These are phyloP conservation scores for Daldinia vernicosa DNA, from an alignment of 495 filamentous ascomycete genomes.

Conservation along the genomic window DNA sequence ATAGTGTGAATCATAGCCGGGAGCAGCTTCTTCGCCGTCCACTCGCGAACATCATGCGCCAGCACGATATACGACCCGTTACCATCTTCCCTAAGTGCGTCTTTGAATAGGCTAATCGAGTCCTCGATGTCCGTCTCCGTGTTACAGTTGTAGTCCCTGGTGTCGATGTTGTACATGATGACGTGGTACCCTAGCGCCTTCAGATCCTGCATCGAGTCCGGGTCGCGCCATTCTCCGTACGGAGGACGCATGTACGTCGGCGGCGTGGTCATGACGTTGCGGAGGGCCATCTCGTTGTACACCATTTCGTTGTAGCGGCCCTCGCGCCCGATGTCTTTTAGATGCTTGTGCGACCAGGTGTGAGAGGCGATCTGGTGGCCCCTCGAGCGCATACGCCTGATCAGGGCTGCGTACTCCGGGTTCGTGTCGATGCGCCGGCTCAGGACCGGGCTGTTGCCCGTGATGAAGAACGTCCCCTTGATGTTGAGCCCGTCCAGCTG, in stretches of 20 bases:
- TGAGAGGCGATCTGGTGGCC: constrained; percentile 78
- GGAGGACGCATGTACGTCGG: constrained; percentile 82
- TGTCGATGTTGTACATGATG: constrained; percentile 72
- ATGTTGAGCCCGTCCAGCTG: constrained; percentile 62
- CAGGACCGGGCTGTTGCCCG: constrained; percentile 65
- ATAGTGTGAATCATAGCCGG: constrained; percentile 68
- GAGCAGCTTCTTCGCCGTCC: constrained; percentile 70
- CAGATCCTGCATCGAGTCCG: constrained; percentile 58
- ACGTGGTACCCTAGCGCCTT: constrained; percentile 70
- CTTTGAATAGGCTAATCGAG: constrained; percentile 60
- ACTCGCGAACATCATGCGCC: constrained; percentile 70
- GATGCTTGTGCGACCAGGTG: constrained; percentile 75
- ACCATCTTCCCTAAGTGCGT: constrained; percentile 43
- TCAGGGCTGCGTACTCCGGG: constrained; percentile 26
- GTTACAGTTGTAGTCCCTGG: constrained; percentile 70
- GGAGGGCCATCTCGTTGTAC: constrained; percentile 74
- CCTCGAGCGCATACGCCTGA: constrained; percentile 64
- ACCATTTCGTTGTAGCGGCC: constrained; percentile 67
- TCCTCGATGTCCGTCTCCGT: constrained; percentile 59
- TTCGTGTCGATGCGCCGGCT: constrained; percentile 31
- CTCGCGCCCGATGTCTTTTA: constrained; percentile 59
- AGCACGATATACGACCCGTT: constrained; percentile 53
- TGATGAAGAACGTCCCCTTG: constrained; percentile 75
- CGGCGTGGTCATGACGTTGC: constrained; percentile 70
- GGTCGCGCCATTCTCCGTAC: constrained; percentile 66